Base-by-base conservation (phyloP, 352 stramenopile genomes). In the Thalassiosira pacifica region DNA sequence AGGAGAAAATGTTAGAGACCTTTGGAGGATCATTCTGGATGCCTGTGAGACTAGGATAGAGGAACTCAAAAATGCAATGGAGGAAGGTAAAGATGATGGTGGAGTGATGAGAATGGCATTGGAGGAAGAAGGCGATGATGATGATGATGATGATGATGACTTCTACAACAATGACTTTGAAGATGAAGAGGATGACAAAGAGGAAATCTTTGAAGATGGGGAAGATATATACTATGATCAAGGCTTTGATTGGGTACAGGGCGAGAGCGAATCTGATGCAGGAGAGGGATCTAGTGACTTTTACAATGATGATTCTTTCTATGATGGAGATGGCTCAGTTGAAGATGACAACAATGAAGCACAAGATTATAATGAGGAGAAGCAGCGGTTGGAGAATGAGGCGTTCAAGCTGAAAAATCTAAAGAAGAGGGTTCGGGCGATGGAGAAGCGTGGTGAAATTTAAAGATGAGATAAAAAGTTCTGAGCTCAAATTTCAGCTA, bases 11-110 rank as follows among this genome's bases (percentile, higher is more conserved):
- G 88, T 90, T n/a, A 79, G 85, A 65, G 86, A 93, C 45, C 76
- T 95, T 26, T 95, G 91, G 91, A 90, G 72, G 52, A 94, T 95
- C 26, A 90, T 95, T 69, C 76, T 94, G 60, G 91, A 95, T 74
- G 90, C 88, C 31, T 93, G 90, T 83, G 91, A 94, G 79, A 79
- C 57, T 26, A 74, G 85, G 59, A 81, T 95, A 19, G 79, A 70
- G 32, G 90, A 95, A 45, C 75, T 93, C 16, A 88, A 88, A 37
- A 48, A 42, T 10, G 57, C 71, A 72, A 82, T 92, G 34, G 57
- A 90, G 72, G 60, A 88, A 55, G 77, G 90, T 27, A 79, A 59
- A 61, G 86, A 79, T 57, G 83, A 82, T 77, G 76, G 59, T 48
- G 76, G 80, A 45, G 68, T 61, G 45, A 75, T 87, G 42, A 55